Base-by-base conservation (phyloP, 129 eudicot species). In the Tagetes patula region DNA sequence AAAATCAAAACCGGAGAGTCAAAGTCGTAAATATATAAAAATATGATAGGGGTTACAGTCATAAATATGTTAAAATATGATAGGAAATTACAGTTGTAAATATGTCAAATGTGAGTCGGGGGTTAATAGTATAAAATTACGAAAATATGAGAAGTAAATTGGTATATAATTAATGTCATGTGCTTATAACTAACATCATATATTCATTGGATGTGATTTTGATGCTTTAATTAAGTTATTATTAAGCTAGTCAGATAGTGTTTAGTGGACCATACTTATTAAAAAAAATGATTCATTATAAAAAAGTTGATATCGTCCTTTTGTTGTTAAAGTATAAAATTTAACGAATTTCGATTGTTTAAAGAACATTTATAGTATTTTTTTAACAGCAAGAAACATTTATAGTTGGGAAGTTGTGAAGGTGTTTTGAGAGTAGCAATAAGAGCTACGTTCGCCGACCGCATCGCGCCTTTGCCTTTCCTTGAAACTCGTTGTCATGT, bases 361-460 rank as follows among this genome's bases (percentile, higher is more conserved):
- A 59, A 58, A 58, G 30, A 58, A 32, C 39, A 58, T 58, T 31
- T 58, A 0, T 3, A 32, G 46, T 72, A 20, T 20, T 20, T 20
- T 20, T 20, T 20, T 20, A 20, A 20, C 27, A 20, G 27, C 27
- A 20, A 20, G 0, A 20, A 20, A 20, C 56, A 53, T 55, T 56
- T 40, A 46, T 75, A 78, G 73, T 79, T 83, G 90, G 69, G 74
- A 83, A 65, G 48, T 6, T 73, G 78, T 86, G 72, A 14, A 8
- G 80, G 82, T 75, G 69, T 74, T 8, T 46, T 82, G 84, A 36
- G 86, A 83, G 73, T 73, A 81, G 70, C 66, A 39, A 66, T 14
- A 42, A 74, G 89, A 91, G 94, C 70, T 83, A 82, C 89, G 85
- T 82, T 83, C 92, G 96, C 86, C 96, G 91, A 79, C 78, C 84